Evolutionary conservation across 495 filamentous ascomycete genomes (phyloP).

Genomic region (Entonaema liquescens): DNA sequence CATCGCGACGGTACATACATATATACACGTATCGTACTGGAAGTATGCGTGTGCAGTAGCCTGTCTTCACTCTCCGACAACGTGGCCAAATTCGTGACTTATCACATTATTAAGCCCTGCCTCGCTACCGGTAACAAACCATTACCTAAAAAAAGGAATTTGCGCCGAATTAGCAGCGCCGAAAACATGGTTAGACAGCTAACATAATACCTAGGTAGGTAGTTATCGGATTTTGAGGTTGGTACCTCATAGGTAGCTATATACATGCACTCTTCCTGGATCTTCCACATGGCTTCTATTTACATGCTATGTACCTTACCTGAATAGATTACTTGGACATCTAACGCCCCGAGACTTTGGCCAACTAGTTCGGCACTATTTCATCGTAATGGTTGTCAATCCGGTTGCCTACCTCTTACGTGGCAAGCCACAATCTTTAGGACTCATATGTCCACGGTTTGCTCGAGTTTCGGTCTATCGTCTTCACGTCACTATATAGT

Average conservation of each 20-base stretch:
- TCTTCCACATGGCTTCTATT: constrained; percentile 15
- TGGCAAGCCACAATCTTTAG: constrained; percentile 6
- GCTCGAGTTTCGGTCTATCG: constrained; percentile 11
- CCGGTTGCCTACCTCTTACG: constrained; percentile 13
- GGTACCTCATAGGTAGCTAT: background rate
- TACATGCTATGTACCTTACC: background rate
- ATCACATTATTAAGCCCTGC: constrained; percentile 19
- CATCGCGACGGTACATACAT: background rate
- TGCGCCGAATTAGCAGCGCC: constrained; percentile 19
- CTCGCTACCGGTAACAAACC: constrained; percentile 28
- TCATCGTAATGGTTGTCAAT: constrained; percentile 2
- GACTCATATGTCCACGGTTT: constrained; percentile 10
- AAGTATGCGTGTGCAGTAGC: background rate
- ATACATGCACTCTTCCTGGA: background rate
- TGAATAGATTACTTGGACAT: too few relatives aligned
- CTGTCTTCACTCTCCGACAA: constrained; percentile 10
- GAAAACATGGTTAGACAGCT: background rate
- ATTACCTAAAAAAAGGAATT: constrained; percentile 30
- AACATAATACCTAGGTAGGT: background rate
- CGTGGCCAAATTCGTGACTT: constrained; percentile 17
- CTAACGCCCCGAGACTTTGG: constrained; percentile 17
- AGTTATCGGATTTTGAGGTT: background rate
- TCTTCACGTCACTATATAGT: background rate
- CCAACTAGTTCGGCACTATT: constrained; percentile 25
- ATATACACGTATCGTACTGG: background rate